Conservation (phyloP, 345 rosid genomes). For the Abelmoschus esculentus region DNA sequence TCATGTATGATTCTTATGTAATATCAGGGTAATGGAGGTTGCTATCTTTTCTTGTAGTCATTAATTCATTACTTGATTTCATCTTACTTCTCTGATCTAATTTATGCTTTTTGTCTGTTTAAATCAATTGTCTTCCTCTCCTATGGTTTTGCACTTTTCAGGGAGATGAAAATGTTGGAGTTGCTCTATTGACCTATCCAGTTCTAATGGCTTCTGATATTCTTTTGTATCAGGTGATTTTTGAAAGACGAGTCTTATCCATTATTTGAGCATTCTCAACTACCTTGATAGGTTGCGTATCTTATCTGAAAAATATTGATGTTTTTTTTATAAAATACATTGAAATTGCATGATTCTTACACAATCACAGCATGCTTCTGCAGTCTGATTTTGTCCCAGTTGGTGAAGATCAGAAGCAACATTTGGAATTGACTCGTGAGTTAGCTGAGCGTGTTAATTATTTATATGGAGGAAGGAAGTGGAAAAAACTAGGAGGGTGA, state of each 20-base stretch:
- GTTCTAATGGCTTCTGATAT: constrained; percentile 24
- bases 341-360: constrained; percentile 34
- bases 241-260: constrained; percentile 6
- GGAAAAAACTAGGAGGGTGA: constrained; percentile 98
- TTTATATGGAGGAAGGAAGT: constrained; percentile 88
- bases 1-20: background rate
- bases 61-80: constrained; percentile 2
- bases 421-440: constrained; percentile 81
- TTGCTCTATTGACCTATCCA: constrained; percentile 82
- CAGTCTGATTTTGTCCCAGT: constrained; percentile 94
- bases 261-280: background rate
- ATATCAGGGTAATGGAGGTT: background rate
- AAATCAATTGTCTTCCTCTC: background rate
- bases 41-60: background rate
- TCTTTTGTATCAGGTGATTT: constrained; percentile 79
- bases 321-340: background rate
- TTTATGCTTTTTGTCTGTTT: constrained; percentile 2
- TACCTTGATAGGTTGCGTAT: background rate
- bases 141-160: constrained; percentile 19
- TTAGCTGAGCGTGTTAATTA: constrained; percentile 73
- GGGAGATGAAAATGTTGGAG: constrained; percentile 86
- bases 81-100: background rate
- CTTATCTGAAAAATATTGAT: background rate
- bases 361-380: constrained; percentile 38
- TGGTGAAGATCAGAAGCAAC: constrained; percentile 98